Base-by-base conservation (phyloP, 768 basidiomycete genomes). In the Neoboletus magnificus region DNA sequence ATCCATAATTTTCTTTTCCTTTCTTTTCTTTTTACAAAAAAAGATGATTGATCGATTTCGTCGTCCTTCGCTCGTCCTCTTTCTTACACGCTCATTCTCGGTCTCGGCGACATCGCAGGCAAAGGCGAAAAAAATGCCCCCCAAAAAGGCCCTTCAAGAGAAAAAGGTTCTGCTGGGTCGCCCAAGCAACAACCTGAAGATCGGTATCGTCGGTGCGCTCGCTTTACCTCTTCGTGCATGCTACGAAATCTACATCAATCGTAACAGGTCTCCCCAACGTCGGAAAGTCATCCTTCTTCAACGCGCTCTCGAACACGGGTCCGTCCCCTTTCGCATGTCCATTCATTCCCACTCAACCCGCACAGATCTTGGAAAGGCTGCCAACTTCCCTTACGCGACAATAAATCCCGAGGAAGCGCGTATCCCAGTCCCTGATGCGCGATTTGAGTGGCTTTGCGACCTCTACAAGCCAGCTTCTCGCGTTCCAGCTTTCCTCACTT, bases 261-360 rank as follows among this genome's bases (percentile, higher is more conserved):
- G 37, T 29, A 43, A 39, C 49, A 93, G 91, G 91, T 70, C 74
- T 97, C 39, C 94, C 96, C 50, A 98, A 99, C 71, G 96, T 98
- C 63, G 97, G 97, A 60, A 98, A 99, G 74, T 94, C 92, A 0
- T 97, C 94, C n/a, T 96, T 98, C 75, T 99, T 99, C 84, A 99
- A 99, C 73, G 89, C 81, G 37, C 83, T 98, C 50, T 95, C 96
- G 32, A 84, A 94, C 65, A 93, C 92, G 58, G 91, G 92, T 91
- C 32, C 40, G 82, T 69, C 35, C 47, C 55, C 15, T 48, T 50
- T 47, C 47, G 29, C 50, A 10, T 9, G 11, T 20, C 29, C 25
- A 15, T 52, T 12, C 42, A 35, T 30, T 37, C 48, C 50, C 33
- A 16, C 52, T 54, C 59, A 58, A 50, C 48, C 54, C 39, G 52